A percentile compares a stretch with the other conserved stretches of the same genome.
Evolutionary conservation across 2,329 filamentous ascomycete species (phyloP).

Genomic region (Tolypocladium pustulatum): DNA sequence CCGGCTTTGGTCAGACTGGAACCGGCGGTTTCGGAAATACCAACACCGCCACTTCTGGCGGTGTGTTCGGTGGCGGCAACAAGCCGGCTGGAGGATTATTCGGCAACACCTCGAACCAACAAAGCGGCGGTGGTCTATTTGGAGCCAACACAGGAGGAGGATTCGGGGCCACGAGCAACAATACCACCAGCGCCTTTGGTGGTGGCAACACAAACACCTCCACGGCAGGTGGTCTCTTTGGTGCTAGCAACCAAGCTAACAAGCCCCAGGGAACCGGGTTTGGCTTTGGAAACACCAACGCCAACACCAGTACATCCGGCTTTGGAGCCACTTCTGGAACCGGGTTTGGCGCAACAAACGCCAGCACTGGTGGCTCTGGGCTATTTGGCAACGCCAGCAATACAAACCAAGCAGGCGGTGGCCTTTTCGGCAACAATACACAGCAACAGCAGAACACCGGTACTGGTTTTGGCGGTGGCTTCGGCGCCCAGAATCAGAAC

Average conservation of each 20-base stretch:
- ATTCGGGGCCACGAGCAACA: conserved; percentile 23
- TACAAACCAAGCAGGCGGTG: conserved; percentile 25
- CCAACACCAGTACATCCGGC: conserved; percentile 10
- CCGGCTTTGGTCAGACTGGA: conserved; percentile 8
- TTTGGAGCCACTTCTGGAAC: conserved; percentile 14
- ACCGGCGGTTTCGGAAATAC: conserved; percentile 31
- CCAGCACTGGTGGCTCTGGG: conserved; percentile 16
- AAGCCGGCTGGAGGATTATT: conserved; percentile 15
- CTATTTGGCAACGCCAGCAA: conserved; percentile 30
- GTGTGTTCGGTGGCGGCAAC: conserved; percentile 26
- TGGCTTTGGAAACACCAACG: conserved; percentile 31
- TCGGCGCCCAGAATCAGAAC: conserved; percentile 22
- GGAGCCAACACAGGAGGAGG: conserved; percentile 18
- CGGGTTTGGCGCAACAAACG: conserved; percentile 23
- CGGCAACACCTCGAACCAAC: conserved; percentile 11
- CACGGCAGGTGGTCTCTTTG: conserved; percentile 30
- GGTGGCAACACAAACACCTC: conserved; percentile 14
- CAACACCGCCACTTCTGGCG: conserved; percentile 14
- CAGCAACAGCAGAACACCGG: conserved; percentile 17
- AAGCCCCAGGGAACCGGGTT: conserved; percentile 26
- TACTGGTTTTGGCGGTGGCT: conserved; percentile 18
- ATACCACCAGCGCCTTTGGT: conserved; percentile 21
- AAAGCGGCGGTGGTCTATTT: conserved; percentile 14
- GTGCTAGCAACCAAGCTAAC: conserved; percentile 22
- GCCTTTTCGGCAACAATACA: conserved; percentile 32